Base-by-base conservation (phyloP, 495 filamentous ascomycete genomes). In the Penicillium argentinense region DNA sequence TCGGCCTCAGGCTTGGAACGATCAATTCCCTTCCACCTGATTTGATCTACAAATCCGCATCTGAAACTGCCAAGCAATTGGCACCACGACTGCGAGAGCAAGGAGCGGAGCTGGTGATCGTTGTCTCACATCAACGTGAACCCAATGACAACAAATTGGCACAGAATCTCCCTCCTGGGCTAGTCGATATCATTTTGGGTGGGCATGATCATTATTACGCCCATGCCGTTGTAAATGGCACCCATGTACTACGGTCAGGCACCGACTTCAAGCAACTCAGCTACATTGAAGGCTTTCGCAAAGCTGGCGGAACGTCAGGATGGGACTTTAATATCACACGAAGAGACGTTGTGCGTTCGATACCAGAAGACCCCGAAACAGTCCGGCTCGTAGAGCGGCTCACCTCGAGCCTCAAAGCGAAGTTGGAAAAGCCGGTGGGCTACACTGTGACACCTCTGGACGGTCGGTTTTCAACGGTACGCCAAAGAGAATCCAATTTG, bases 131-230 rank as follows among this genome's bases (percentile, higher is more conserved):
- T 60, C 84, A 87, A 72, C 79, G 90, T 23, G 88, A 95, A 58
- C 90, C 89, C 8, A 95, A 89, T 54, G 87, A 89, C 61, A 77
- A 86, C 48, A 93, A 92, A 64, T 67, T 96, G 5, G 90, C 91
- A 0, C 71, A 81, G 40, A 80, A 83, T 32, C 74, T 78, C 2
- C 73, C 84, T 0, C 69, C 76, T 7, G 88, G 85, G 0, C 61
- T 85, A 11, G 83, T 95, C 19, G 91, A 96, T 61, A 76, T 95
- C 21, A 85, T 96, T 19, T 73, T 96, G 1, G 89, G 91, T 30
- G 91, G 91, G 3, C 91, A 96, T 54, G 91, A 96, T 48, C 91
- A 96, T 56, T 91, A 85, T 61, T 96, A 96, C 54, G 74, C 73
- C 23, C 89, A 96, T 62, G 73, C 76, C 32, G 39, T 87, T 39